Evolutionary conservation across 768 basidiomycete species (phyloP), one percentile per base, ranked within the genome.

Genomic region (Boletus reticulatus): DNA sequence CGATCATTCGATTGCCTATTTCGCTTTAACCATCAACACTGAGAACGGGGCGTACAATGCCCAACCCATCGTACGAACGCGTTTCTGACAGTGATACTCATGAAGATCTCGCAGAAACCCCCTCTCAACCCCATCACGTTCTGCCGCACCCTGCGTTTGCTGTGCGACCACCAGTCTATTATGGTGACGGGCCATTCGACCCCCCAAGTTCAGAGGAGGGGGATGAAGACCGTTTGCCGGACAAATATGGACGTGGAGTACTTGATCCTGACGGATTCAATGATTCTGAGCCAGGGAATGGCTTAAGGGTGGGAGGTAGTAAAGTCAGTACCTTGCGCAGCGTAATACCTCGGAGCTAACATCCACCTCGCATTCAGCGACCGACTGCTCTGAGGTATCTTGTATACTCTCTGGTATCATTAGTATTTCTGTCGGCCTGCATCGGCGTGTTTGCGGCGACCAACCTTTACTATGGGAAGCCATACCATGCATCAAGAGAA

Each of bases 201-300:
- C 79, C 86, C 20, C 87, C 89, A 8, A 88, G 87, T 63, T 90
- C 89, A n/a, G 86, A 85, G 46, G 87, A 87, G n/a, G 88, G 85
- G 53, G 79, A 81, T 27, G 80, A 78, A 32, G 68, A 75, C 9
- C 48, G 27, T 14, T 73, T 84, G 19, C 58, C 81, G 32, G 82
- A 82, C 57, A 85, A 87, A 65, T 65, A 71, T 2, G 62, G 49
- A 4, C 53, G n/a, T 6, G 51, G 43, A 12, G 16, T 32, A n/a
- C 13, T 53, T 4, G 44, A 39, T 17, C 42, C 31, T 16, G 61
- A 46, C 43, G 59, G 48, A 10, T 61, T 63, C 1, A 55, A 39
- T 7, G 66, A 64, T 44, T 62, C 62, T 6, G 73, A 69, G 22
- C 68, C 66, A 13, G 74, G 65, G 8, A 66, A 58, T 19, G 64